Conservation (phyloP, 2,329 filamentous ascomycete genomes). For the Malbranchea zuffiana region DNA sequence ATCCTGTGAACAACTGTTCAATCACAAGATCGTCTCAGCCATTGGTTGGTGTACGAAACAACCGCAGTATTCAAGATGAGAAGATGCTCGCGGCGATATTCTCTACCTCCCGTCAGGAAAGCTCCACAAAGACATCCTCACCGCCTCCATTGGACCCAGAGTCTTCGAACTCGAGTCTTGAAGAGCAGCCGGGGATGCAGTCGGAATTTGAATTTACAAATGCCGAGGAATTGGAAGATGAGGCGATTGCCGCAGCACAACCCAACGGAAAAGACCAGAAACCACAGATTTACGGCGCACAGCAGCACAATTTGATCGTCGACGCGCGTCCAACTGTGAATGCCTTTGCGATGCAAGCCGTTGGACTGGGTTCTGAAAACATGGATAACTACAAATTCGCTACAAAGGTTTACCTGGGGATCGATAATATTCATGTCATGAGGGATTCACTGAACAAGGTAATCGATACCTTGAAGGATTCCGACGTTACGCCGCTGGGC, state of each 20-base stretch:
- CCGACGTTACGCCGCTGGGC: conserved; percentile 71
- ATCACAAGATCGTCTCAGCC: conserved; percentile 94
- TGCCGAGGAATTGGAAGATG: conserved; percentile 57
- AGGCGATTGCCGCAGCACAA: conserved; percentile 47
- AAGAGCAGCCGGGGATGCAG: conserved; percentile 34
- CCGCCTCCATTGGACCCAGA: conserved; percentile 33
- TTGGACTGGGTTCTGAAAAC: conserved; percentile 88
- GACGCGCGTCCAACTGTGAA: conserved; percentile 92
- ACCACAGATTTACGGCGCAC: conserved; percentile 71
- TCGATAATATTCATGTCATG: conserved; percentile 99
- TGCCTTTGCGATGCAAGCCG: conserved; percentile 84
- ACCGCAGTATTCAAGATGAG: conserved; percentile 91
- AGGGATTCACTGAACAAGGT: conserved; percentile 78
- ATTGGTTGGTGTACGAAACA: conserved; percentile 70
- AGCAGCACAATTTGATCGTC: conserved; percentile 88
- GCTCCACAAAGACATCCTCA: conserved; percentile 32
- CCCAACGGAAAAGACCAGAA: conserved; percentile 51
- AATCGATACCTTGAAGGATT: conserved; percentile 81
- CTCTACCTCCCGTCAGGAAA: conserved; percentile 51
- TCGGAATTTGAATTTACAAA: conserved; percentile 47
- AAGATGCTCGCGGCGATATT: conserved; percentile 88
- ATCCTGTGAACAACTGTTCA: conserved; percentile 91
- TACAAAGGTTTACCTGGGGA: conserved; percentile 82
- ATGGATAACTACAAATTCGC: conserved; percentile 96
- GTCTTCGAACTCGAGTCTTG: conserved; percentile 40